Evolutionary conservation across 208 protist species (phyloP).

Genomic region (Crithidia brevicula): DNA sequence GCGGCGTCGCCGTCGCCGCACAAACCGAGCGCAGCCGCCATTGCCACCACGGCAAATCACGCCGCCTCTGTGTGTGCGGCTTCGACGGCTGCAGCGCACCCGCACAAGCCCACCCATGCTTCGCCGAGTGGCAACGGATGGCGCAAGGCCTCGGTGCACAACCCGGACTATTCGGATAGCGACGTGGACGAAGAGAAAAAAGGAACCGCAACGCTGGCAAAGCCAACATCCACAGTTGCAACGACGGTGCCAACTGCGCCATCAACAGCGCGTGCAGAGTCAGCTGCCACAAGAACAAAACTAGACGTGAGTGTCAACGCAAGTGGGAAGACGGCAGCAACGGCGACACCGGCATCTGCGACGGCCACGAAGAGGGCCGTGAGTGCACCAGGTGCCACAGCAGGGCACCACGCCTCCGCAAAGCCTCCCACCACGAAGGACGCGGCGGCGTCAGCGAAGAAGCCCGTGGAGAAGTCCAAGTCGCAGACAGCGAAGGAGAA

Average conservation of each 20-base stretch:
- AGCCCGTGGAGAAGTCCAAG: no score
- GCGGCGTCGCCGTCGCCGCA: background rate
- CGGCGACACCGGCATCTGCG: background rate
- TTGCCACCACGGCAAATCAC: background rate
- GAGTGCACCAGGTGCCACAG: no score
- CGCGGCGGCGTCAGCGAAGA: background rate
- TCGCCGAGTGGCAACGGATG: no score
- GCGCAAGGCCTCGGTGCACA: background rate
- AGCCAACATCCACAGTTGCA: background rate
- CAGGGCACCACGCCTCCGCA: no score
- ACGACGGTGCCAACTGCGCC: background rate
- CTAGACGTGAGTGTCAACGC: background rate
- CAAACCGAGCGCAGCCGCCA: background rate
- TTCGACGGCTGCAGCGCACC: background rate
- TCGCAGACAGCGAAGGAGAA: background rate
- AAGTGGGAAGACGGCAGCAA: background rate
- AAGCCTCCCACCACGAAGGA: background rate
- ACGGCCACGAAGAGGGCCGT: no score
- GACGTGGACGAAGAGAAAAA: conserved; percentile 11
- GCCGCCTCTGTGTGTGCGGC: no score
- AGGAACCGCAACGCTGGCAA: background rate
- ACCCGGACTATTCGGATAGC: conserved; percentile 16
- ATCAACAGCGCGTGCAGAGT: background rate
- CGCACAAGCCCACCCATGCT: no score
- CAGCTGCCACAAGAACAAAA: background rate